Percentiles rank a stretch among this genome's conserved stretches.
These are phyloP conservation scores for Allium sativum DNA, from an alignment of 106 monocot species.

Conservation along the genomic window DNA sequence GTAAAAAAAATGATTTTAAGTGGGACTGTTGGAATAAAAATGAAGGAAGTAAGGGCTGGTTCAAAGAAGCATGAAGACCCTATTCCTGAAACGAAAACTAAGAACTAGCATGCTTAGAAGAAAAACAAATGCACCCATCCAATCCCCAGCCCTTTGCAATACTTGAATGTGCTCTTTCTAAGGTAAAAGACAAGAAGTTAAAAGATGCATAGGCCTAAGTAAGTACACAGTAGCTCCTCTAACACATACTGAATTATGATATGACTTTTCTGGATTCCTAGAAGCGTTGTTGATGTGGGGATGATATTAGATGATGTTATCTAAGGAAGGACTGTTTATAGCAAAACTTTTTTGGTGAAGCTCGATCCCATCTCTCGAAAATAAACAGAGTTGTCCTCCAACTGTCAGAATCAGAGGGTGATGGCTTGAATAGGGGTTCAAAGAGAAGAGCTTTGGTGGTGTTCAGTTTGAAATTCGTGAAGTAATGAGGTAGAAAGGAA, in stretches of 20 bases:
- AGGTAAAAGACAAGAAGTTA: conserved; percentile 88
- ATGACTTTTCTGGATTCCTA: conserved; percentile 94
- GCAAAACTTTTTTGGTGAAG: conserved; percentile 61
- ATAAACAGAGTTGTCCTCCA: conserved; percentile 75
- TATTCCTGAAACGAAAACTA: too few relatives aligned
- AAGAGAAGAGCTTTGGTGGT: too few relatives aligned
- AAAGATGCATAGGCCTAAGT: conserved; percentile 72
- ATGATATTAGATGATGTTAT: conserved; percentile 73
- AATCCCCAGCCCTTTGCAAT: conserved; percentile 89
- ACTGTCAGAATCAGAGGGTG: conserved; percentile 73
- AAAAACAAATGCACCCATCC: conserved; percentile 99
- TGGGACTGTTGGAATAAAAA: too few relatives aligned
- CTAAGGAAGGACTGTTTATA: conserved; percentile 45
- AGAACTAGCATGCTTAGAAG: too few relatives aligned
- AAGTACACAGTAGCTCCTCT: conserved; percentile 95
- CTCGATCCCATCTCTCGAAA: conserved; percentile 70
- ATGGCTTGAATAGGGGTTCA: too few relatives aligned
- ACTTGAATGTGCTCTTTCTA: conserved; percentile 97
- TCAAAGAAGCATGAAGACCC: too few relatives aligned
- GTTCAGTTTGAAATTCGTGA: too few relatives aligned
- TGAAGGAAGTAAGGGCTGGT: too few relatives aligned
- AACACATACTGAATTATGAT: conserved; percentile 85
- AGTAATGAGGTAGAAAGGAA: too few relatives aligned
- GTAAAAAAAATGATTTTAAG: too few relatives aligned
- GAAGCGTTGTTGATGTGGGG: conserved; percentile 67